phyloP scores from a whole-genome alignment of 768 basidiomycete genomes.

The Lentinula guzmanii region DNA sequence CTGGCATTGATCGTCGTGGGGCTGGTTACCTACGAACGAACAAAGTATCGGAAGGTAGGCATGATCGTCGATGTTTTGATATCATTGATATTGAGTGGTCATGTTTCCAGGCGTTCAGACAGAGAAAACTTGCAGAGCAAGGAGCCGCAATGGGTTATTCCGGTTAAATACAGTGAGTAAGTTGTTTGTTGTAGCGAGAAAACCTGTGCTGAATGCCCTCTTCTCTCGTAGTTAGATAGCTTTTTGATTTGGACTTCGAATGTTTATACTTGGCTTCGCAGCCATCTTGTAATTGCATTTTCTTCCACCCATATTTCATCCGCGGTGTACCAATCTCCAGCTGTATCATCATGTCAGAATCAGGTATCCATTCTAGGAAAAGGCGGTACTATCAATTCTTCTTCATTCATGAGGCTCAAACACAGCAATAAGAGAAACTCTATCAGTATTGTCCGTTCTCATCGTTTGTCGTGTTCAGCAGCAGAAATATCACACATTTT shows the following conservation, averaged over 20 bases:
- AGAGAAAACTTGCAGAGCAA: slow-evolving; percentile 65
- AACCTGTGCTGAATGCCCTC: neutral
- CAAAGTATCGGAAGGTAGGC: slow-evolving; percentile 77
- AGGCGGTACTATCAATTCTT: too few species aligned
- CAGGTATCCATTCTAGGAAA: too few species aligned
- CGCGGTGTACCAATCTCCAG: neutral
- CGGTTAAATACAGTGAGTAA: slow-evolving; percentile 43
- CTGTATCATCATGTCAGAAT: too few species aligned
- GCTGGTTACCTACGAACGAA: slow-evolving; percentile 82
- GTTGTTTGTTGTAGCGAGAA: neutral
- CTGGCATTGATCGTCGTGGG: slow-evolving; percentile 78
- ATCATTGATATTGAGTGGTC: slow-evolving; percentile 1
- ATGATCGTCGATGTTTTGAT: slow-evolving; percentile 8
- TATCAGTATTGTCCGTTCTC: too few species aligned
- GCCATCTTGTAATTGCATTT: neutral
- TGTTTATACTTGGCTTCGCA: neutral
- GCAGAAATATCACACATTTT: too few species aligned
- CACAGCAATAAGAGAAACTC: too few species aligned
- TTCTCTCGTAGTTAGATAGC: neutral
- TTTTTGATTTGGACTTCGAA: slow-evolving; percentile 2
- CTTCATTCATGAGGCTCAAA: too few species aligned
- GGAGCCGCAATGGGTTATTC: slow-evolving; percentile 50
- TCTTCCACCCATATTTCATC: neutral
- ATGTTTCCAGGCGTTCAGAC: slow-evolving; percentile 57
- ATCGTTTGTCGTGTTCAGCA: too few species aligned